These are phyloP conservation scores for Piper betle DNA, from an alignment of 164 flowering plant species.

Conservation along the genomic window DNA sequence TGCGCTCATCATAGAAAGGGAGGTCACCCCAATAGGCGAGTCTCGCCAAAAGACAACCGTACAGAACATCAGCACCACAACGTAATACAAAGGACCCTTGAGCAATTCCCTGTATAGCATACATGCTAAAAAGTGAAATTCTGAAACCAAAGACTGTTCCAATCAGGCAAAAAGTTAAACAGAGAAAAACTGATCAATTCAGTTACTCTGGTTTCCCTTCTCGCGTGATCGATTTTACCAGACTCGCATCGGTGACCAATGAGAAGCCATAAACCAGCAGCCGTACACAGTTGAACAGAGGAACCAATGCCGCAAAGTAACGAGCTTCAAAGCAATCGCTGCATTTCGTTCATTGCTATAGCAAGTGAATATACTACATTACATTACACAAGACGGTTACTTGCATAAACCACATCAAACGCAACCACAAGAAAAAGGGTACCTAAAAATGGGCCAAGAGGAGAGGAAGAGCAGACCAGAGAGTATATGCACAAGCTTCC, in stretches of 20 bases:
- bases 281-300: slow-evolving; percentile 56
- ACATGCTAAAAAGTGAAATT: not conserved
- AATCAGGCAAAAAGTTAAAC: not conserved
- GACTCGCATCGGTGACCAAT: slow-evolving; percentile 43
- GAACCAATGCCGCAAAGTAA: slow-evolving; percentile 77
- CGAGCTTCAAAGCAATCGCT: slow-evolving; percentile 72
- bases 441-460: slow-evolving; percentile 96
- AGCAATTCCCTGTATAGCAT: slow-evolving; percentile 67
- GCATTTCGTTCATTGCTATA: not conserved
- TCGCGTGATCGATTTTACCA: slow-evolving; percentile 82
- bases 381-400: no score
- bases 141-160: not conserved
- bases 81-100: slow-evolving; percentile 80
- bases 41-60: slow-evolving; percentile 78
- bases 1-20: slow-evolving; percentile 87
- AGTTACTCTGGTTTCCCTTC: slow-evolving; percentile 81
- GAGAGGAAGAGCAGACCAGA: slow-evolving; percentile 79
- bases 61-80: slow-evolving; percentile 43
- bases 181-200: not conserved
- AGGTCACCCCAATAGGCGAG: slow-evolving; percentile 70
- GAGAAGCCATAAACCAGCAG: slow-evolving; percentile 68
- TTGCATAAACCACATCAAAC: not conserved
- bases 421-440: not conserved
- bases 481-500: slow-evolving; percentile 77
- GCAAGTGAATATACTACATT: not conserved